A percentile compares a stretch with the other conserved stretches of the same genome.
Conservation (phyloP, 192 early-diverging fungal genomes). For the Mortierella alpina region DNA sequence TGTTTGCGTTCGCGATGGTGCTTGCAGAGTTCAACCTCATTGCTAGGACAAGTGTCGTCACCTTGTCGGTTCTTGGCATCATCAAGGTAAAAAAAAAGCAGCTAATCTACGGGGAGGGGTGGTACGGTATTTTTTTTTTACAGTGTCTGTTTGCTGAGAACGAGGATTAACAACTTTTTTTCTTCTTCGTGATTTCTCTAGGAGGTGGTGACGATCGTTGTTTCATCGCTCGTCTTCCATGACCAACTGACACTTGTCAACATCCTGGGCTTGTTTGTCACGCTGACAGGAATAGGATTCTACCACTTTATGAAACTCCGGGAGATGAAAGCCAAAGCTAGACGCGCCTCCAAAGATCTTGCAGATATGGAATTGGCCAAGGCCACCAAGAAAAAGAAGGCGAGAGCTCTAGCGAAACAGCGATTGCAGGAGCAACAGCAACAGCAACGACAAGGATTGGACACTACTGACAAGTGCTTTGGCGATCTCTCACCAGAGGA, state of each 20-base stretch:
- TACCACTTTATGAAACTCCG: slow-evolving; percentile 79
- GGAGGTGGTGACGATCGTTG: slow-evolving; percentile 86
- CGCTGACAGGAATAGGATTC: slow-evolving; percentile 84
- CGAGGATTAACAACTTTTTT: neutral
- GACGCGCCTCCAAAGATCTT: slow-evolving; percentile 27
- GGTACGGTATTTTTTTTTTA: neutral
- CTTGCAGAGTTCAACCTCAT: slow-evolving; percentile 89
- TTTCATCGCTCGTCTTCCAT: slow-evolving; percentile 81
- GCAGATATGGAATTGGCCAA: slow-evolving; percentile 20
- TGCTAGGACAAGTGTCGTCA: slow-evolving; percentile 83
- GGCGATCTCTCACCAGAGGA: neutral
- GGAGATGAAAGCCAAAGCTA: slow-evolving; percentile 32
- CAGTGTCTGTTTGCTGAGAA: too few species aligned
- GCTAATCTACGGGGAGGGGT: too few species aligned
- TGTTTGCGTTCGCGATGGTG: slow-evolving; percentile 90
- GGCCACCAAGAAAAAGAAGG: slow-evolving; percentile 12
- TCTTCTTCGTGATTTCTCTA: slow-evolving; percentile 54
- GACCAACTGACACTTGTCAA: slow-evolving; percentile 84
- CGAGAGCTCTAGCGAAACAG: neutral
- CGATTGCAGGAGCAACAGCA: neutral
- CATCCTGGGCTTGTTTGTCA: slow-evolving; percentile 79
- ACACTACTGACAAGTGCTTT: too few species aligned
- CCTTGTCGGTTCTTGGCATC: slow-evolving; percentile 91
- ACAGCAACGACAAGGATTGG: neutral
- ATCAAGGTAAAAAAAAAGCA: slow-evolving; percentile 61